phyloP scores from a whole-genome alignment of 441 rosid species.

The Omphalea diandra region DNA sequence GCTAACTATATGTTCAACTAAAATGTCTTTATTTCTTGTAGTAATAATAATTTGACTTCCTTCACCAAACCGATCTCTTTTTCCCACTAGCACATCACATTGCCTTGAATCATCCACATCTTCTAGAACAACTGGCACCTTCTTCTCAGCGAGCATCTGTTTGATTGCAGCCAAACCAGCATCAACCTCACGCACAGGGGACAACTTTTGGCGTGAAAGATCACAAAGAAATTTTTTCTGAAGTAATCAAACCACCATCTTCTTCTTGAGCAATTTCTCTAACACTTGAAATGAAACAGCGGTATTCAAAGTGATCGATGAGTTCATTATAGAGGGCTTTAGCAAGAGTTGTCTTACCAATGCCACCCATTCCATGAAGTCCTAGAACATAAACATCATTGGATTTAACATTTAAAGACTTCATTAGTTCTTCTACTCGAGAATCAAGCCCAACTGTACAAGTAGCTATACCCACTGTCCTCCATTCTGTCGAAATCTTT shows the following conservation, averaged over 20 bases:
- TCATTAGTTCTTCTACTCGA: conserved; percentile 31
- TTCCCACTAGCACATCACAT: conserved; percentile 15
- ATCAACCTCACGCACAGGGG: conserved; percentile 13
- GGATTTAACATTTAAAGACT: conserved; percentile 28
- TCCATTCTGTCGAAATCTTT: conserved; percentile 41
- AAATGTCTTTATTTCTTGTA: conserved; percentile 18
- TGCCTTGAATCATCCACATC: conserved; percentile 19
- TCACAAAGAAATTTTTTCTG: conserved; percentile 19
- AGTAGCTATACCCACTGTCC: conserved; percentile 36
- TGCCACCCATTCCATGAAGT: conserved; percentile 26
- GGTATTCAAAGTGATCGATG: conserved; percentile 10
- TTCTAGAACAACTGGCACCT: conserved; percentile 19
- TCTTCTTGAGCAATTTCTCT: neutral
- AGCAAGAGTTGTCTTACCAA: conserved; percentile 29
- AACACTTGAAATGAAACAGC: conserved; percentile 18
- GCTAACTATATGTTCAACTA: neutral
- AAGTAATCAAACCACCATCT: conserved; percentile 16
- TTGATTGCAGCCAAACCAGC: conserved; percentile 7
- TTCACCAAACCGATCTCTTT: conserved; percentile 18
- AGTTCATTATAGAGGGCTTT: conserved; percentile 19
- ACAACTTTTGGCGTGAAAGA: neutral
- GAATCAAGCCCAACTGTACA: conserved; percentile 53
- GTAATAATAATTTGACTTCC: conserved; percentile 29
- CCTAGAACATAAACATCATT: conserved; percentile 16
- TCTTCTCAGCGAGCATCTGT: neutral